Evolutionary conservation across 164 flowering plant species (phyloP).

Genomic region (Vitis cinerea): DNA sequence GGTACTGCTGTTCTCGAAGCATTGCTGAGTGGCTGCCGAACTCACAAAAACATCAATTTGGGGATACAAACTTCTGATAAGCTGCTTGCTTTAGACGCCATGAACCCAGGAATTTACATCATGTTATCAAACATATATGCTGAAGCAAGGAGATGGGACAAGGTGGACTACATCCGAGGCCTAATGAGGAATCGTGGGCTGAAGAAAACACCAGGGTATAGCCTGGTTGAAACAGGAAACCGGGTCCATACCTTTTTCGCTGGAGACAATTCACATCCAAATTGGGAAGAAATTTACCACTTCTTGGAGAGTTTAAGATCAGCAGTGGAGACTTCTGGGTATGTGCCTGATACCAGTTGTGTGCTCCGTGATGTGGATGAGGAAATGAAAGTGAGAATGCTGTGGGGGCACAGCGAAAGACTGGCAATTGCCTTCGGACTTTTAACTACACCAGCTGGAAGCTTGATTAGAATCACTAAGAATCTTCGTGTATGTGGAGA

Average conservation of each 20-base stretch:
- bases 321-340: conserved; percentile 35
- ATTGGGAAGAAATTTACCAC: conserved; percentile 24
- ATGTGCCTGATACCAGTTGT: conserved; percentile 39
- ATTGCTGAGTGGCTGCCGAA: conserved; percentile 40
- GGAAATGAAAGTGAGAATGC: conserved; percentile 30
- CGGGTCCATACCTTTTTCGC: conserved; percentile 39
- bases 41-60: conserved; percentile 33
- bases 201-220: conserved; percentile 46
- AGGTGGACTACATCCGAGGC: conserved; percentile 35
- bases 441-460: conserved; percentile 40
- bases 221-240: conserved; percentile 36
- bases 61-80: conserved; percentile 41
- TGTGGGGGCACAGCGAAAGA: conserved; percentile 49
- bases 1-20: conserved; percentile 29
- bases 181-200: conserved; percentile 41
- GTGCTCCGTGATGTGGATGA: conserved; percentile 42
- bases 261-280: conserved; percentile 39
- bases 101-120: conserved; percentile 42
- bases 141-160: conserved; percentile 39
- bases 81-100: conserved; percentile 34
- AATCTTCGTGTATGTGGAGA: conserved; percentile 43
- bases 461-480: conserved; percentile 41
- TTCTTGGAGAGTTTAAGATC: conserved; percentile 23
- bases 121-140: conserved; percentile 50
- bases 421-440: conserved; percentile 48